Evolutionary conservation across 202 grass and related monocot genomes (phyloP), one percentile per base, ranked within the genome.

Genomic region (Panicum virgatum): DNA sequence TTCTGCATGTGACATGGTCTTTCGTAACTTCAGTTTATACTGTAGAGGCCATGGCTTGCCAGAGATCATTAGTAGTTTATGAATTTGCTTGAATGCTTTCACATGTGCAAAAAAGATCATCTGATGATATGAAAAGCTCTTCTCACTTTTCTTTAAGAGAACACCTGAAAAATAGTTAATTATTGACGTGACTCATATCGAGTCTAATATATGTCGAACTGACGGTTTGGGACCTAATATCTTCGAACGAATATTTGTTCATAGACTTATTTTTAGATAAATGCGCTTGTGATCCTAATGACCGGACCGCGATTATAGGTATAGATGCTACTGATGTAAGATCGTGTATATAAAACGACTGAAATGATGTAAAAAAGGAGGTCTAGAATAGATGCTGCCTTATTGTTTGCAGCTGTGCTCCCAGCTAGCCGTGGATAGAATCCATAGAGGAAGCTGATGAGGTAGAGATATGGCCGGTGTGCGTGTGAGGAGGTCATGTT

Each of bases 371-470:
- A 54, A 19, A 62, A 81, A 77, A 62, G 52, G 50, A 44, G 62
- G 34, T 11, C 64, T 77, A 26, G 45, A 77, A 82, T 82, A 82
- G 36, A 72, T 77, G 78, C 52, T 86, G 53, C 72, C 56, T 72
- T 76, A 25, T 26, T 77, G 72, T 72, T 82, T 77, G 36, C 37
- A 62, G 30, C 85, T 38, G 75, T 42, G 43, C 6, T 43, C 62
- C 48, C 2, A 66, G 45, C 48, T 1, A 66, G 45, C 67, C 65
- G 3, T 62, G 32, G 72, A 84, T 68, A 38, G 2, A 62, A 77
- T 66, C 30, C 11, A 32, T 63, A 2, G 12, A 37, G 25, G 52
- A 3, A 83, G 19, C 52, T 60, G 61, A 12, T 9, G 37, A 61
- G 16, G 6, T 56, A 37, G 20, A 5, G 37, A 80, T 57, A 47